Conservation (phyloP, 768 basidiomycete genomes). For the Lepiota brunneoincarnata region DNA sequence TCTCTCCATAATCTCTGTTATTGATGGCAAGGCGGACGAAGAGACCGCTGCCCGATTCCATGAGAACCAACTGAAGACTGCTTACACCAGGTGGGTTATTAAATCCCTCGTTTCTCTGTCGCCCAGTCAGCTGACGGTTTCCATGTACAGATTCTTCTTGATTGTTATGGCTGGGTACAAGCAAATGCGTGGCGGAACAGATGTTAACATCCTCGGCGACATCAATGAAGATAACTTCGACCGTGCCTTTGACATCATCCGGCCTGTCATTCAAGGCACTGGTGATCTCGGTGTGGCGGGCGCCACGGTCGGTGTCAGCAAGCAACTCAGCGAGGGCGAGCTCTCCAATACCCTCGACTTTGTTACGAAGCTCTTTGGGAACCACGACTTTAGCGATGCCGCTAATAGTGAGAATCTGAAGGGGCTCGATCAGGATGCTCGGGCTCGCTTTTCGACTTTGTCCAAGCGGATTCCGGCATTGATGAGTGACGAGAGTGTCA, state of each 20-base stretch:
- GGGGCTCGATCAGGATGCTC: constrained; percentile 16
- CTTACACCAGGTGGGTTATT: constrained; percentile 29
- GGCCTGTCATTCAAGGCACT: constrained; percentile 25
- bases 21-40: constrained; percentile 29
- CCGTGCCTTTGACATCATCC: constrained; percentile 41
- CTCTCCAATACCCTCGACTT: constrained; percentile 18
- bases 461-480: background rate
- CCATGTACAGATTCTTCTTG: constrained; percentile 36
- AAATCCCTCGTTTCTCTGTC: background rate
- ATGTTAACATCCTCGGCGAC: constrained; percentile 36
- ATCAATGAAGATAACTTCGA: constrained; percentile 46
- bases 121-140: background rate
- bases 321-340: constrained; percentile 18
- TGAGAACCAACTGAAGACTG: constrained; percentile 25
- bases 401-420: constrained; percentile 18
- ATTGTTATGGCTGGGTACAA: constrained; percentile 50
- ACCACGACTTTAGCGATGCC: constrained; percentile 16
- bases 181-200: constrained; percentile 43
- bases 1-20: constrained; percentile 31
- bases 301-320: constrained; percentile 17
- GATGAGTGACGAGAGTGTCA: background rate
- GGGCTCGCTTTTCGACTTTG: constrained; percentile 2
- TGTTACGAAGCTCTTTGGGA: constrained; percentile 20
- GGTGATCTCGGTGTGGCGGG: background rate
- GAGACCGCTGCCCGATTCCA: constrained; percentile 28